Evolutionary conservation across 2,329 filamentous ascomycete species (phyloP).

Genomic region (Calonectria leucothoes): DNA sequence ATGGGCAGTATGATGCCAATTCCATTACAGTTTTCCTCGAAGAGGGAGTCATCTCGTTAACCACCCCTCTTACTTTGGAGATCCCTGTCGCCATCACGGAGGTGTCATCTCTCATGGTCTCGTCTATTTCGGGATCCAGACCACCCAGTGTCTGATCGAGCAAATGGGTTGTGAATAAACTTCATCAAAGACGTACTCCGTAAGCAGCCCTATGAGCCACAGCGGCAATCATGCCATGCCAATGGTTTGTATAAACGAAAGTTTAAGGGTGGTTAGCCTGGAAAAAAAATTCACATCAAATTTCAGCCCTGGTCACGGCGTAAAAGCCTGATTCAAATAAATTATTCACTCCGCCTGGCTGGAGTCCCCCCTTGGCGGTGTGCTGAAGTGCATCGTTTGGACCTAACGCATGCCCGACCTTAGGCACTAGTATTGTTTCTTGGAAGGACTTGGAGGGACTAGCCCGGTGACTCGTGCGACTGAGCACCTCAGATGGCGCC

Average conservation of each 20-base stretch:
- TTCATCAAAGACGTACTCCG: background rate
- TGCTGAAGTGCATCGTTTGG: slow-evolving; percentile 8
- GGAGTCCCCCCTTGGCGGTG: slow-evolving; percentile 7
- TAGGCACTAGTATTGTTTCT: background rate
- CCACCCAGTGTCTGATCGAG: background rate
- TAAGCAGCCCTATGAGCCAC: slow-evolving; percentile 39
- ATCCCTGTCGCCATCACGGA: slow-evolving; percentile 11
- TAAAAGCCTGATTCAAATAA: background rate
- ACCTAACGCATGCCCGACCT: background rate
- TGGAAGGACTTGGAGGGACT: background rate
- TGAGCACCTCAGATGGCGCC: slow-evolving; percentile 8
- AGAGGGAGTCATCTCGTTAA: slow-evolving; percentile 22
- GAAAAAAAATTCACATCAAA: background rate
- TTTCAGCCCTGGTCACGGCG: slow-evolving; percentile 3
- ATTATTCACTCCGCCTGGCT: background rate
- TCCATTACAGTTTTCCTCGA: slow-evolving; percentile 15
- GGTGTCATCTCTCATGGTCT: slow-evolving; percentile 19
- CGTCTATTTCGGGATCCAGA: slow-evolving; percentile 31
- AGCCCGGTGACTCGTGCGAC: background rate
- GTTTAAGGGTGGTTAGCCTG: background rate
- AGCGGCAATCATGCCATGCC: slow-evolving; percentile 20
- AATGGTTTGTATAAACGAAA: background rate
- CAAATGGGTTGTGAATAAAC: slow-evolving; percentile 3
- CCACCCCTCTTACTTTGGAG: slow-evolving; percentile 18
- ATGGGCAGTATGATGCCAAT: slow-evolving; percentile 1